Conservation (phyloP, 768 basidiomycete species). For the Agrocybe pediades region DNA sequence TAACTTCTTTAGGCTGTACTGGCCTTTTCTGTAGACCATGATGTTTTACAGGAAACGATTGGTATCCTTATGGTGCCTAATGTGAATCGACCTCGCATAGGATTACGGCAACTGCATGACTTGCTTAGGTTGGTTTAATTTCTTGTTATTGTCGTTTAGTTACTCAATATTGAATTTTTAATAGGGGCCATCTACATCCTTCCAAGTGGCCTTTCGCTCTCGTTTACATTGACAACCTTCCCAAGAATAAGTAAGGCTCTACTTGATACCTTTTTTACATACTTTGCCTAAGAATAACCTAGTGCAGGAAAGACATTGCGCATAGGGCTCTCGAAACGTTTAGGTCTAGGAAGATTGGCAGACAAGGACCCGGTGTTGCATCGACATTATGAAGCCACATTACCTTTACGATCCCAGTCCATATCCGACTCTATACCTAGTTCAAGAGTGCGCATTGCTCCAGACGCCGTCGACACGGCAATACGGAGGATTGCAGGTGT, state of each 20-base stretch:
- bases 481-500: slow-evolving; percentile 31
- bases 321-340: slow-evolving; percentile 42
- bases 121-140: slow-evolving; percentile 32
- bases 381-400: slow-evolving; percentile 43
- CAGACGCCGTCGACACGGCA: slow-evolving; percentile 25
- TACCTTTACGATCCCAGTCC: slow-evolving; percentile 30
- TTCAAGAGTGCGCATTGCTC: slow-evolving; percentile 29
- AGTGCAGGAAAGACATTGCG: slow-evolving; percentile 49
- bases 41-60: slow-evolving; percentile 48
- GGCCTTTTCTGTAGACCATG: slow-evolving; percentile 48
- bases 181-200: slow-evolving; percentile 45
- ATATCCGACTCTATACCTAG: slow-evolving; percentile 41
- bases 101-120: slow-evolving; percentile 43
- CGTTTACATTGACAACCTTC: slow-evolving; percentile 49
- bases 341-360: slow-evolving; percentile 36
- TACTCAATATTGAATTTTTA: background rate
- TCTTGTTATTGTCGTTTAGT: background rate
- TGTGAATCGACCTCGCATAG: slow-evolving; percentile 34
- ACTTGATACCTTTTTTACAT: background rate
- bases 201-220: slow-evolving; percentile 51
- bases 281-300: background rate
- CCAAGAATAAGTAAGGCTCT: slow-evolving; percentile 39
- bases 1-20: slow-evolving; percentile 31
- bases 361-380: slow-evolving; percentile 33
- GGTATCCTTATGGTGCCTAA: slow-evolving; percentile 43